These are phyloP conservation scores for Rhizoclosmatium sp. DNA, from an alignment of 192 early-diverging fungal genomes.

Conservation along the genomic window DNA sequence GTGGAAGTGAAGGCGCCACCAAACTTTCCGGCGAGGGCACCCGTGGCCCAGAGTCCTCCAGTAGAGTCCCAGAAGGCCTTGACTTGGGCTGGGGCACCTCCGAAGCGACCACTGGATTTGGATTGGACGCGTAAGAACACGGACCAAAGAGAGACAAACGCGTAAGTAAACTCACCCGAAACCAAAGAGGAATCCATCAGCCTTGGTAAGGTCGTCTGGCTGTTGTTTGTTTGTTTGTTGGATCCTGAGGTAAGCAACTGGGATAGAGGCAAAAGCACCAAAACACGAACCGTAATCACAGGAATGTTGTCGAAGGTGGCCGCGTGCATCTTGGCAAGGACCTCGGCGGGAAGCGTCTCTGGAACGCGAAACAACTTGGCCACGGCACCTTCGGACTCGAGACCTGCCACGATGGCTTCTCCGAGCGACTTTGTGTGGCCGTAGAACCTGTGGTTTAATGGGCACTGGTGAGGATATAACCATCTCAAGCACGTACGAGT, in stretches of 20 bases:
- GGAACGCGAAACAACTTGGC: constrained; percentile 63
- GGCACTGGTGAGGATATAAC: background rate
- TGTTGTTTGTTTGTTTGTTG: background rate
- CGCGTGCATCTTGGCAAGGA: constrained; percentile 77
- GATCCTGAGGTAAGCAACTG: background rate
- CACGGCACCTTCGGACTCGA: constrained; percentile 64
- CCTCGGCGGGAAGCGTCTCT: constrained; percentile 72
- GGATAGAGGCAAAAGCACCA: background rate
- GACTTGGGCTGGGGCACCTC: constrained; percentile 77
- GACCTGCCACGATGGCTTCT: constrained; percentile 66
- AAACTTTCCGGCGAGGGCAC: constrained; percentile 73
- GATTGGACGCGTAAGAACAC: background rate
- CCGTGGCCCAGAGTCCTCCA: constrained; percentile 61
- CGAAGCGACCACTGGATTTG: constrained; percentile 61
- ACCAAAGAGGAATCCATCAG: constrained; percentile 77
- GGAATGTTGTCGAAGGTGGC: constrained; percentile 59
- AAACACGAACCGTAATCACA: constrained; percentile 43
- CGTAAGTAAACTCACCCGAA: constrained; percentile 50
- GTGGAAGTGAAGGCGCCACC: constrained; percentile 80
- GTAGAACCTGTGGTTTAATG: constrained; percentile 23
- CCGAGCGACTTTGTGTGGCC: constrained; percentile 79
- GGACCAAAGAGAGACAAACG: background rate
- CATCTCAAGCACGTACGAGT: constrained; percentile 52
- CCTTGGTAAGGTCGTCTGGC: constrained; percentile 60
- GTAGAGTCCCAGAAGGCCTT: constrained; percentile 76